Conservation (phyloP, 495 filamentous ascomycete genomes). For the Lindgomyces ingoldianus region DNA sequence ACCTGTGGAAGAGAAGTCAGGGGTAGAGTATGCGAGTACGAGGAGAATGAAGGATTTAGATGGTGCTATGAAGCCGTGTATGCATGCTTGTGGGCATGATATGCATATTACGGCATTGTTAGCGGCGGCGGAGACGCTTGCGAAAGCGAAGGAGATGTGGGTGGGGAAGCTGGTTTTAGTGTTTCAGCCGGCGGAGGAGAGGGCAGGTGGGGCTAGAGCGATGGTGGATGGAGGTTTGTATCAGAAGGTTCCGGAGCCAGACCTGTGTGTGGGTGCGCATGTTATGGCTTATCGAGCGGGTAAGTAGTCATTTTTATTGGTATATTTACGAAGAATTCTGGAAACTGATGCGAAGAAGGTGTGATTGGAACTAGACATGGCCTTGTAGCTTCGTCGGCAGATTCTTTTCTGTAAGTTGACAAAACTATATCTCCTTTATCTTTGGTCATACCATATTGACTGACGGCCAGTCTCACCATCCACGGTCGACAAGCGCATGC, state of each 20-base stretch:
- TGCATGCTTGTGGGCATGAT: constrained; percentile 72
- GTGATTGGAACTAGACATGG: constrained; percentile 39
- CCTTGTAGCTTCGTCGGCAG: constrained; percentile 37
- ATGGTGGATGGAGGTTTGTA: constrained; percentile 67
- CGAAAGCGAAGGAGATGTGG: constrained; percentile 51
- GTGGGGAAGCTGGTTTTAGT: constrained; percentile 57
- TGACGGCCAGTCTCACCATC: constrained; percentile 36
- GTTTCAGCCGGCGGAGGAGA: constrained; percentile 66
- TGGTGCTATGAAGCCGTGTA: constrained; percentile 55
- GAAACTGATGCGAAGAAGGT: constrained; percentile 9
- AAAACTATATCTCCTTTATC: background rate
- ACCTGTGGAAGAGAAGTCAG: constrained; percentile 59
- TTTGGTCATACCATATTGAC: background rate
- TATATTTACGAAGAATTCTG: background rate
- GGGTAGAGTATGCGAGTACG: constrained; percentile 57
- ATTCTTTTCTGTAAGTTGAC: constrained; percentile 24
- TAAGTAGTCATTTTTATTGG: background rate
- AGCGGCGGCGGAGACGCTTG: constrained; percentile 52
- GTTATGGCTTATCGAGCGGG: constrained; percentile 49
- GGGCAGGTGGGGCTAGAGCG: constrained; percentile 55
- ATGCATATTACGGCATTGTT: constrained; percentile 59
- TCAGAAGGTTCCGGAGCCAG: constrained; percentile 53
- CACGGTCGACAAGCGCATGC: constrained; percentile 58
- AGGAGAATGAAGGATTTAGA: constrained; percentile 45
- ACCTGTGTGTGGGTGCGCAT: constrained; percentile 61